Base-by-base conservation (phyloP, 2,329 filamentous ascomycete genomes). In the Talaromyces sp. region DNA sequence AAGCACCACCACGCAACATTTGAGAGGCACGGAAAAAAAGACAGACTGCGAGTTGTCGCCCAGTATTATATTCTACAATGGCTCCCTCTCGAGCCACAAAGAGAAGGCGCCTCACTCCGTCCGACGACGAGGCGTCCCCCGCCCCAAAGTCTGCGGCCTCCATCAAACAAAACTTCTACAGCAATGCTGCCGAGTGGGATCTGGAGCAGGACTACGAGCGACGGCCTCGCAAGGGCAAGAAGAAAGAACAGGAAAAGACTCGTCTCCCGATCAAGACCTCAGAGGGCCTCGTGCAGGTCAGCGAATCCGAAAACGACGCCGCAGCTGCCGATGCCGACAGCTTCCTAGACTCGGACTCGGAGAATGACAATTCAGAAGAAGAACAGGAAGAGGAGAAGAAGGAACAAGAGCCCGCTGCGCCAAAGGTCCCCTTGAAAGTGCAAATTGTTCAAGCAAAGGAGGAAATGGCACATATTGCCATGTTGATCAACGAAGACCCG, bases 161-260 rank as follows among this genome's bases (percentile, higher is more conserved):
- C 50, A 74, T 74, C 54, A 59, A 60, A 26, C 72, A 74, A 41
- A 82, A 84, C 58, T 92, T 92, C 73, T 84, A 90, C 77, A 85
- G 85, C 68, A 88, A 85, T 69, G 91, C 89, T 6, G 82, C 90
- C 61, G 88, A 86, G 75, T 97, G 93, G 92, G 87, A 96, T 70
- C 83, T 96, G 54, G 94, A 96, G 78, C 89, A 96, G 71, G 88
- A 91, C 74, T 97, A 97, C 80, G 92, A 96, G 75, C 84, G 84
- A 63, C 86, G 86, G 66, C 87, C 89, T 53, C 84, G 90, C 67
- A 94, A 94, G 73, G 77, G 83, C 38, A 91, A 89, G 74, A 82
- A 84, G 60, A 84, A 86, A 67, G 89, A 92, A 70, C 88, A 80
- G 71, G 89, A 92, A 71, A 88, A 80, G 71, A 91, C 85, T 41